A percentile compares a stretch with the other conserved stretches of the same genome.
phyloP scores from a whole-genome alignment of 108 stramenopile species.

The Epithemia pelagica region DNA sequence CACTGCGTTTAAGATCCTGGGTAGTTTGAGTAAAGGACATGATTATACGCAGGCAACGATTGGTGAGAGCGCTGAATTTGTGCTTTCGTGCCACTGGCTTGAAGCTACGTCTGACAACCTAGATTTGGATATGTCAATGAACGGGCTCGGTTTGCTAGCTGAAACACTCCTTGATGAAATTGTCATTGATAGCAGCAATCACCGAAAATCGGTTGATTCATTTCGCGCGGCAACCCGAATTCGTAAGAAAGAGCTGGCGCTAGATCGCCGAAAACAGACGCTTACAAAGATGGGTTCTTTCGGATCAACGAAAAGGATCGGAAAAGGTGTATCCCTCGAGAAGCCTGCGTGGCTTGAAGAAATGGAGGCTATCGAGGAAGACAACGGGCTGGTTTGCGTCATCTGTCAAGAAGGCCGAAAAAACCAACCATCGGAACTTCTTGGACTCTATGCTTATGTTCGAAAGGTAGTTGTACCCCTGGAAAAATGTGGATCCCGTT shows the following conservation, averaged over 20 bases:
- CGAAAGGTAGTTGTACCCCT: constrained; percentile 65
- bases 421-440: constrained; percentile 65
- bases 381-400: constrained; percentile 66
- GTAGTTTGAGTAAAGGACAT: constrained; percentile 57
- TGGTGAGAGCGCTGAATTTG: constrained; percentile 12
- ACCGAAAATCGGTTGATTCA: constrained; percentile 11
- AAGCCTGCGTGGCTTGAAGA: constrained; percentile 79
- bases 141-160: constrained; percentile 61
- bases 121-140: constrained; percentile 29
- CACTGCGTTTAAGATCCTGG: constrained; percentile 57
- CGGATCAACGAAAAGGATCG: neutral
- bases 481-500: constrained; percentile 37
- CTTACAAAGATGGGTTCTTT: constrained; percentile 47
- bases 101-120: constrained; percentile 75
- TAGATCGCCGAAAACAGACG: constrained; percentile 61
- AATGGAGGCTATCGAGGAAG: constrained; percentile 81
- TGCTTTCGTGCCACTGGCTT: constrained; percentile 71
- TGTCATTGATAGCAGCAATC: constrained; percentile 34
- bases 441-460: constrained; percentile 78
- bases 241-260: constrained; percentile 74
- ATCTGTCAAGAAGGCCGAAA: constrained; percentile 81
- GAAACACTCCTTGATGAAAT: constrained; percentile 78
- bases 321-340: neutral
- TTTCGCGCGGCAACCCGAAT: constrained; percentile 59
- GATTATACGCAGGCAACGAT: constrained; percentile 33